Conservation (phyloP, 2,329 filamentous ascomycete species). For the Didymella pomorum region DNA sequence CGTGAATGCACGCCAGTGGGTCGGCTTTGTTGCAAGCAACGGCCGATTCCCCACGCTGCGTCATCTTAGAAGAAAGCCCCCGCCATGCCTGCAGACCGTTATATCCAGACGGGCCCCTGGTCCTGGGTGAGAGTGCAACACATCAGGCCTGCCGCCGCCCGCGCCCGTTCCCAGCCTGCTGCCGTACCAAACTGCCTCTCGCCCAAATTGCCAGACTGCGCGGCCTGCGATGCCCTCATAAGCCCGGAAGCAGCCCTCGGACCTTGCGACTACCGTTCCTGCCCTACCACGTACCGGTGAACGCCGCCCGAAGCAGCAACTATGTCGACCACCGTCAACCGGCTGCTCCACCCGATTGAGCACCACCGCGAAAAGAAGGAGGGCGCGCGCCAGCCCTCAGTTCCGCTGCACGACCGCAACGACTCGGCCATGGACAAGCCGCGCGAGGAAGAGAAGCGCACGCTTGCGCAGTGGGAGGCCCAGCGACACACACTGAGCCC, state of each 20-base stretch:
- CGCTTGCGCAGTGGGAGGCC: conserved; percentile 57
- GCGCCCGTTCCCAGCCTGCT: background rate
- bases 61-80: conserved; percentile 25
- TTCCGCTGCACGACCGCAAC: conserved; percentile 43
- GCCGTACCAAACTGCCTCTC: conserved; percentile 17
- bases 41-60: conserved; percentile 23
- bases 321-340: conserved; percentile 51
- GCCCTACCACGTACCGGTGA: conserved; percentile 23
- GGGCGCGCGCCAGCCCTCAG: conserved; percentile 28
- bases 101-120: conserved; percentile 24
- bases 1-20: conserved; percentile 2
- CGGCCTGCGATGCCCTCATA: conserved; percentile 26
- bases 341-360: conserved; percentile 48
- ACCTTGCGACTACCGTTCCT: conserved; percentile 22
- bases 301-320: conserved; percentile 23
- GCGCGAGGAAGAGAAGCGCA: conserved; percentile 58
- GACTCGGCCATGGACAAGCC: conserved; percentile 48
- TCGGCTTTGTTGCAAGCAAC: conserved; percentile 21
- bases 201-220: background rate
- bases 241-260: conserved; percentile 22
- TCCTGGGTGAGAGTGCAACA: conserved; percentile 35
- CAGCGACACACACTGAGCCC: conserved; percentile 54
- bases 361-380: conserved; percentile 42
- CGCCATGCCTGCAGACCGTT: conserved; percentile 28
- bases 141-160: conserved; percentile 8